phyloP scores from a whole-genome alignment of 495 filamentous ascomycete species.

The Melanomma pulvis-pyrius region DNA sequence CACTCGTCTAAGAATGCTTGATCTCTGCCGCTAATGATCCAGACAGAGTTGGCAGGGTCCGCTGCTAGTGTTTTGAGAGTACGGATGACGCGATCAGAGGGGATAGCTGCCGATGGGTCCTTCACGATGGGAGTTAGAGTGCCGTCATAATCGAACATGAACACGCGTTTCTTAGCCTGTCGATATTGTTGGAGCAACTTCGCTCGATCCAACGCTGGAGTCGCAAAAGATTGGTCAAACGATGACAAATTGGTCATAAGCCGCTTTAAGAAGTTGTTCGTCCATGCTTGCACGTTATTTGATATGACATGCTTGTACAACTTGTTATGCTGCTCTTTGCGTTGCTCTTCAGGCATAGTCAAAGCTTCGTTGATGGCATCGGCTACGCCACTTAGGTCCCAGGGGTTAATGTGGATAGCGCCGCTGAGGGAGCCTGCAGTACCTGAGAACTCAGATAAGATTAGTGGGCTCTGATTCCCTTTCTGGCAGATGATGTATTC shows the following conservation, averaged over 20 bases:
- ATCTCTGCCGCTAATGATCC: slow-evolving; percentile 95
- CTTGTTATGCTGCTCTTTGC: slow-evolving; percentile 58
- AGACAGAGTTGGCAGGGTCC: slow-evolving; percentile 83
- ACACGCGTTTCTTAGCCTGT: slow-evolving; percentile 71
- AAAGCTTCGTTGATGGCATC: slow-evolving; percentile 77
- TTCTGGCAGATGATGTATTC: slow-evolving; percentile 93
- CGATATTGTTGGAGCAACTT: slow-evolving; percentile 71
- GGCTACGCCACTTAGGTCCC: slow-evolving; percentile 82
- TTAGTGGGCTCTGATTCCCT: slow-evolving; percentile 78
- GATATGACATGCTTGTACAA: slow-evolving; percentile 82
- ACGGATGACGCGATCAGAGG: slow-evolving; percentile 76
- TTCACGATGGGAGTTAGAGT: slow-evolving; percentile 95
- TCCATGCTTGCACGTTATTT: slow-evolving; percentile 84
- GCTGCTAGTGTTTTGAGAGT: slow-evolving; percentile 77
- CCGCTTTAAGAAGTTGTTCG: slow-evolving; percentile 70
- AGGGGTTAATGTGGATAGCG: slow-evolving; percentile 93
- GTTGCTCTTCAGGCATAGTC: slow-evolving; percentile 66
- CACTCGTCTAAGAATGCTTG: slow-evolving; percentile 84
- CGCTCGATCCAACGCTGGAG: slow-evolving; percentile 75
- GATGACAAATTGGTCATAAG: slow-evolving; percentile 77
- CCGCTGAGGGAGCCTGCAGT: slow-evolving; percentile 82
- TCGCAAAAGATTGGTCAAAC: slow-evolving; percentile 71
- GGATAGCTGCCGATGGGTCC: slow-evolving; percentile 83
- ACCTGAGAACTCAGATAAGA: slow-evolving; percentile 93
- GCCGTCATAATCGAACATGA: slow-evolving; percentile 99